Conservation (phyloP, 2,329 filamentous ascomycete genomes). For the Penicillium sp. region DNA sequence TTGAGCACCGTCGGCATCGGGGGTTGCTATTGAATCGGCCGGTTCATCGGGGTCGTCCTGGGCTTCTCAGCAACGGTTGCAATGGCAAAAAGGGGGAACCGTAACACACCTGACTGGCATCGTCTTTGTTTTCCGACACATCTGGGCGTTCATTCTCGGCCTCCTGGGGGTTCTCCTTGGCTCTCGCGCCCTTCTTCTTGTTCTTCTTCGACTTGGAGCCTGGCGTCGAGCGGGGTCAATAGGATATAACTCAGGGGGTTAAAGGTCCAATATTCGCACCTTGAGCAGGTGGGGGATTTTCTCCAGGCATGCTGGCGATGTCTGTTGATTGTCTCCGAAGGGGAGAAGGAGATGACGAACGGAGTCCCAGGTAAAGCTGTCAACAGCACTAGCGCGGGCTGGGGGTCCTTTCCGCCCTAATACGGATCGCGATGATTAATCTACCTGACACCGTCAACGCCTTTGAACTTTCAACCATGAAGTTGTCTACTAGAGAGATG, state of each 20-base stretch:
- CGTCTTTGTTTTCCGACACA: slow-evolving; percentile 24
- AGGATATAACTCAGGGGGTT: slow-evolving; percentile 2
- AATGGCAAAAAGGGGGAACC: neutral
- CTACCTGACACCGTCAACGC: slow-evolving; percentile 33
- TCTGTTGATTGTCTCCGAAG: slow-evolving; percentile 1
- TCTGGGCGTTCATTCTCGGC: slow-evolving; percentile 24
- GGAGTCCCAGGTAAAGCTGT: slow-evolving; percentile 27
- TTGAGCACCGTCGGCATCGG: slow-evolving; percentile 34
- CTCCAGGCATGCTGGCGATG: slow-evolving; percentile 22
- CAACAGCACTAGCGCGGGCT: slow-evolving; percentile 36
- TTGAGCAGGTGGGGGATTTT: slow-evolving; percentile 21
- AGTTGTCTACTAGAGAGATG: neutral
- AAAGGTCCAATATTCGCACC: slow-evolving; percentile 17
- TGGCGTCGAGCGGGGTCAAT: slow-evolving; percentile 25
- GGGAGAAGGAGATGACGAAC: slow-evolving; percentile 13
- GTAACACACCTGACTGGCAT: slow-evolving; percentile 23
- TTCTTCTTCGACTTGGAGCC: slow-evolving; percentile 56
- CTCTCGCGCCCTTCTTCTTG: slow-evolving; percentile 55
- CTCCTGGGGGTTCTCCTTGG: slow-evolving; percentile 35
- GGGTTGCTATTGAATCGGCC: slow-evolving; percentile 11
- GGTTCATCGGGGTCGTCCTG: slow-evolving; percentile 19
- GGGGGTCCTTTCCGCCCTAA: slow-evolving; percentile 12
- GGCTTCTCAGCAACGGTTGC: slow-evolving; percentile 18
- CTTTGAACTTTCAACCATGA: neutral
- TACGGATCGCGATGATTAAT: slow-evolving; percentile 15